Conservation (phyloP, 352 stramenopile genomes). For the Globisporangium echinulatum region DNA sequence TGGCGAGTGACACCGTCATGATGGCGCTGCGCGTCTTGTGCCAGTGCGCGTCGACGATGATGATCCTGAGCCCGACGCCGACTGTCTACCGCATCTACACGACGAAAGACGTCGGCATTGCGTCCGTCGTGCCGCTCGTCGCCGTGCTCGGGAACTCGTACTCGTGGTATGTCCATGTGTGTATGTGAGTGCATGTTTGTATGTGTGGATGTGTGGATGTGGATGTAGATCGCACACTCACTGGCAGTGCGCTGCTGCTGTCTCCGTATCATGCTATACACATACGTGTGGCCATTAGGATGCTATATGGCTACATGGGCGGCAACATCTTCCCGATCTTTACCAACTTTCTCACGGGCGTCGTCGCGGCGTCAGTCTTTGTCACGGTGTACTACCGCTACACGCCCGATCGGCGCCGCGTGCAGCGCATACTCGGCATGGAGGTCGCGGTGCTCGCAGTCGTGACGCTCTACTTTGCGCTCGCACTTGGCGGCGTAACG, state of each 20-base stretch:
- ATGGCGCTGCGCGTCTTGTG: constrained; percentile 25
- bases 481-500: constrained; percentile 26
- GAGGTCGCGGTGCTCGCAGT: constrained; percentile 15
- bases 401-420: constrained; percentile 22
- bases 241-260: no score
- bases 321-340: constrained; percentile 27
- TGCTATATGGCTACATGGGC: constrained; percentile 36
- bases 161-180: constrained; percentile 8
- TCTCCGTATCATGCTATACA: background rate
- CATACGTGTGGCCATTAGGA: constrained; percentile 16
- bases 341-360: constrained; percentile 24
- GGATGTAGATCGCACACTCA: no score
- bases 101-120: constrained; percentile 25
- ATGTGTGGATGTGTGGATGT: no score
- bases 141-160: constrained; percentile 35
- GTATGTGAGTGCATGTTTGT: background rate
- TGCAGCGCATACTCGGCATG: constrained; percentile 19
- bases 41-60: constrained; percentile 26
- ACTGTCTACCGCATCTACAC: constrained; percentile 37
- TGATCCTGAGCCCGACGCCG: constrained; percentile 33
- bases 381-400: constrained; percentile 50
- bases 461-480: constrained; percentile 27
- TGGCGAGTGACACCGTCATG: constrained; percentile 5
- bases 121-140: constrained; percentile 29
- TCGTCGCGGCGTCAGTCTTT: constrained; percentile 33